Base-by-base conservation (phyloP, 1,139 yeast species). In the Taphrina sp. region DNA sequence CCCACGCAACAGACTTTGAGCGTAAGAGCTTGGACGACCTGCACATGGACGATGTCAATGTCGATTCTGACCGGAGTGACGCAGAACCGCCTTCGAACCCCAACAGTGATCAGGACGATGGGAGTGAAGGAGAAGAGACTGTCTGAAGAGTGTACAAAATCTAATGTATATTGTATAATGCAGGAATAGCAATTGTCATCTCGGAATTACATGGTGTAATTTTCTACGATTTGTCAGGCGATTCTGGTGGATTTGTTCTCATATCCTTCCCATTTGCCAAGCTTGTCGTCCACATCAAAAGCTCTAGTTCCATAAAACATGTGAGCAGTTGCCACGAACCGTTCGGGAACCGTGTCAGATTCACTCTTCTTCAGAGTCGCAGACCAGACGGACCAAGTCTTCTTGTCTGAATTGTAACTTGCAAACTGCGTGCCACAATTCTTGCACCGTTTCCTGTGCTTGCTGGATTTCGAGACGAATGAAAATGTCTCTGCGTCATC, bases 1-100 rank as follows among this genome's bases (percentile, higher is more conserved):
- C 54, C 3, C 54, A 49, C 19, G 54, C 54, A 3, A 49, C 54
- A 7, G 54, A 49, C 41, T 49, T 49, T 29, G 44, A 41, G 17
- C 38, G 54, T 33, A 46, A 28, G 26, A 14, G 20, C 4, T 7
- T 31, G 12, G 47, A 43, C 12, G 17, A 19, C 14, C 19, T 43
- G 36, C 47, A 43, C 29, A 31, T 26, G 28, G 52, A 46, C 14
- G 54, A 41, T 14, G 42, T 36, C 16, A 37, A 31, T 19, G 44
- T 49, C 33, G 37, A 42, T 23, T 49, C 54, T 23, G 39, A 29
- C n/a, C 34, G 26, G 12, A 39, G 46, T 5, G 47, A 43, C 22
- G 38, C 24, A 3, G 47, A 43, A 22, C 47, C 47, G n/a, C 38
- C 47, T 4, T 31, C 38, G 5, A 28, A 26, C 12, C 14, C 38